Conservation (phyloP, 2,329 filamentous ascomycete species). For the Nectriaceae sp. region DNA sequence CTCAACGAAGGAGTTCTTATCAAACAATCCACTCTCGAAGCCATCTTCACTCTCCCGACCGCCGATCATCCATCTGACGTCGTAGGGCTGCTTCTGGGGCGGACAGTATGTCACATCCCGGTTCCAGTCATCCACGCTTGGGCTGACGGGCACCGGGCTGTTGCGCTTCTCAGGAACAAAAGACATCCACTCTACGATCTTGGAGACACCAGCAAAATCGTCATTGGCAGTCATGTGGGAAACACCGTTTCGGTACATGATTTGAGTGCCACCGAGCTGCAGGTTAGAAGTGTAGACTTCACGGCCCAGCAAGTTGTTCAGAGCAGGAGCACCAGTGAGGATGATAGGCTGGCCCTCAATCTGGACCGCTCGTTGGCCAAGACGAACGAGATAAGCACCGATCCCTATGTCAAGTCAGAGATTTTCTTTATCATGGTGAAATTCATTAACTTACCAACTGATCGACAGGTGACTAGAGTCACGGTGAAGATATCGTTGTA, state of each 20-base stretch:
- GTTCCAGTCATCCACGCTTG: slow-evolving; percentile 85
- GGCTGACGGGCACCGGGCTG: slow-evolving; percentile 88
- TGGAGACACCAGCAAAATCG: slow-evolving; percentile 95
- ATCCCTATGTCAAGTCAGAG: slow-evolving; percentile 63
- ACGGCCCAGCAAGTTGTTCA: slow-evolving; percentile 97
- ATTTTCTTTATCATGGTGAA: background rate
- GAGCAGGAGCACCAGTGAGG: slow-evolving; percentile 91
- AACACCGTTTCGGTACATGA: slow-evolving; percentile 99
- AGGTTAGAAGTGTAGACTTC: slow-evolving; percentile 99
- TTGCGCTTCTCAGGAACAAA: slow-evolving; percentile 96
- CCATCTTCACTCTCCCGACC: slow-evolving; percentile 77
- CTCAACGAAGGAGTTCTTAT: slow-evolving; percentile 96
- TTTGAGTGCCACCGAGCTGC: slow-evolving; percentile 99
- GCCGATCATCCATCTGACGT: slow-evolving; percentile 90
- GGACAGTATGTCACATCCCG: slow-evolving; percentile 86
- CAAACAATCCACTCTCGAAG: slow-evolving; percentile 90
- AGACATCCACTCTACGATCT: slow-evolving; percentile 98
- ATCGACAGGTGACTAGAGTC: slow-evolving; percentile 95
- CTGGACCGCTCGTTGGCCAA: slow-evolving; percentile 97
- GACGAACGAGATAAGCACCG: slow-evolving; percentile 96
- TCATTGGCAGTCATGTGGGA: slow-evolving; percentile 98
- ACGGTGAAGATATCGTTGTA: slow-evolving; percentile 99
- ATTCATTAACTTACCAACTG: slow-evolving; percentile 68
- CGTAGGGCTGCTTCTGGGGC: slow-evolving; percentile 81
- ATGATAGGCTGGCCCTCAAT: slow-evolving; percentile 99